Percentiles rank a stretch among this genome's conserved stretches.
Evolutionary conservation across 805 yeast genomes (phyloP).

Genomic region (Debaryomyces maramus): DNA sequence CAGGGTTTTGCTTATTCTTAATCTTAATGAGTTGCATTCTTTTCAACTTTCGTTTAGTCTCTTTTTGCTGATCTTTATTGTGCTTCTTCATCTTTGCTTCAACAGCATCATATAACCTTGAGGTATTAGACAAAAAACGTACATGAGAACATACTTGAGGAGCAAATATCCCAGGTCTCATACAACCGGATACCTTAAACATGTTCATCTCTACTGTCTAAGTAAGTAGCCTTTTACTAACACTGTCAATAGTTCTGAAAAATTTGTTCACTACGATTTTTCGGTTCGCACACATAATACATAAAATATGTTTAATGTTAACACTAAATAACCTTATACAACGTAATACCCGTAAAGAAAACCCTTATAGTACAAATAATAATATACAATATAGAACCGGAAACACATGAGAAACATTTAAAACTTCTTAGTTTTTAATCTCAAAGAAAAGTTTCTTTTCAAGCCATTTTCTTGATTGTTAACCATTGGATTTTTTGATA

Average conservation of each 20-base stretch:
- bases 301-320: background rate
- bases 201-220: constrained; percentile 1
- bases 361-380: constrained; percentile 1
- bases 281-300: background rate
- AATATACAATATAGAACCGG: background rate
- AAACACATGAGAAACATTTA: background rate
- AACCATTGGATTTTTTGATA: constrained; percentile 1
- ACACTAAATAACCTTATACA: background rate
- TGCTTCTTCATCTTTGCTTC: constrained; percentile 4
- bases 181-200: constrained; percentile 3
- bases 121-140: constrained; percentile 5
- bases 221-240: background rate
- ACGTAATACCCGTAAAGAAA: background rate
- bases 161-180: constrained; percentile 2
- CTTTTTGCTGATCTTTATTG: constrained; percentile 12
- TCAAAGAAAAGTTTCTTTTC: constrained; percentile 17
- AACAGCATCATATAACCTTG: constrained; percentile 4
- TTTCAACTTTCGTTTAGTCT: constrained; percentile 22
- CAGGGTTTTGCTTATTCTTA: constrained; percentile 39
- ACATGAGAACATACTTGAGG: background rate
- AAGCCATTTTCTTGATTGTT: constrained; percentile 5
- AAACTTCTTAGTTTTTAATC: constrained; percentile 15
- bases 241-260: background rate
- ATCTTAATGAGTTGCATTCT: constrained; percentile 23
- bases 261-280: background rate